Percentiles rank a stretch among this genome's conserved stretches.
Conservation (phyloP, 2,329 filamentous ascomycete genomes). For the Magnaporthiopsis poae region DNA sequence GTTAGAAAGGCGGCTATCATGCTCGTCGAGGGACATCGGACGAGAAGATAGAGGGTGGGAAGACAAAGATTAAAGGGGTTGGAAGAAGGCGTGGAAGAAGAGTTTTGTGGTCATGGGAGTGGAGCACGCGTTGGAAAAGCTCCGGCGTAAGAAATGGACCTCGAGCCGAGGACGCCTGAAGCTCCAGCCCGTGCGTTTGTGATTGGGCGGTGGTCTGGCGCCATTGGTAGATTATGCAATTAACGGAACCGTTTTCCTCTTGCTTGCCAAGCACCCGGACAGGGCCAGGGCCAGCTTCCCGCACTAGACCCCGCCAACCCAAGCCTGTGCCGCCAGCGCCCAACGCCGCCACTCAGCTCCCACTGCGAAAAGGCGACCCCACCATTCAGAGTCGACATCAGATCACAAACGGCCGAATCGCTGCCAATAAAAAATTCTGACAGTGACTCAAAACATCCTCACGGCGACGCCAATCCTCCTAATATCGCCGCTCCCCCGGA, state of each 20-base stretch:
- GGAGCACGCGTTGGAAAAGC: not conserved
- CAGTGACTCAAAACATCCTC: conserved; percentile 4
- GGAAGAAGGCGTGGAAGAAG: not conserved
- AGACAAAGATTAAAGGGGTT: not conserved
- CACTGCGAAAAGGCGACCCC: conserved; percentile 2
- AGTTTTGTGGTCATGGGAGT: not conserved
- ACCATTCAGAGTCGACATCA: conserved; percentile 5
- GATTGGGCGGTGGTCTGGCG: too few species aligned
- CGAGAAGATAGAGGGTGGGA: not conserved
- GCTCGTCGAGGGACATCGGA: not conserved
- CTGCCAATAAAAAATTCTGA: conserved; percentile 5
- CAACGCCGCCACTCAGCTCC: conserved; percentile 2
- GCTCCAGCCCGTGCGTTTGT: not conserved
- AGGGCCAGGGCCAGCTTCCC: not conserved
- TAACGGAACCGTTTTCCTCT: not conserved
- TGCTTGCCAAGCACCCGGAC: not conserved
- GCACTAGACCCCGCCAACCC: not conserved
- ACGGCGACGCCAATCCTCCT: not conserved
- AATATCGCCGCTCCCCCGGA: not conserved
- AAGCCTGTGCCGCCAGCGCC: conserved; percentile 2
- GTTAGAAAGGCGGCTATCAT: not conserved
- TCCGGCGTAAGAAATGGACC: not conserved
- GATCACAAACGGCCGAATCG: conserved; percentile 3
- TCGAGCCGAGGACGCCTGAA: not conserved
- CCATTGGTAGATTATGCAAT: not conserved